Evolutionary conservation across 2,329 filamentous ascomycete genomes (phyloP), one percentile per base, ranked within the genome.

Genomic region (Aspergillus versicolor): DNA sequence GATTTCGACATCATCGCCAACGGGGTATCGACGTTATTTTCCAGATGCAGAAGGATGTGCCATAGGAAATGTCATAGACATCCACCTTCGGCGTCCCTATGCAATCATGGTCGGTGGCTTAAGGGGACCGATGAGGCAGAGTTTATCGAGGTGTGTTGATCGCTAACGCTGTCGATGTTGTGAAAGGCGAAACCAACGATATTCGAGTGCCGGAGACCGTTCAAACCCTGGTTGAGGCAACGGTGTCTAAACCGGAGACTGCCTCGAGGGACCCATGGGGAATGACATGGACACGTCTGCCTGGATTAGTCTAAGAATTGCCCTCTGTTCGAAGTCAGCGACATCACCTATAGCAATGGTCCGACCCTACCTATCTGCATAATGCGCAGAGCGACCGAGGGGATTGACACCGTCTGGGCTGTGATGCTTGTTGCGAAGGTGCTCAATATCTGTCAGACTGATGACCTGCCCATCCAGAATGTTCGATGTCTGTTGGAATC

Each of bases 191-290:
- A 17, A 79, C 75, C 0, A 83, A 79, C 56, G 70, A 77, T 22
- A 63, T 83, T 0, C 63, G 71, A 2, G 80, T 83, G 1, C 81
- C 81, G 0, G 80, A 81, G 0, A 81, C 75, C 54, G 63, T 70
- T 0, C 81, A 84, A 61, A 82, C 83, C 49, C 75, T 83, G 0
- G 67, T 83, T 2, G 81, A 83, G 55, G 81, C 81, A 2, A 77
- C 73, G 0, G 60, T 79, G 12, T 83, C 79, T 0, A 68, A 77
- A 5, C 73, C 74, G 0, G 75, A 82, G 47, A 77, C 63, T 0
- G 77, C 57, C 0, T 63, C 64, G 81, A 83, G 53, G 81, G 80
- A 0, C 81, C 81, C 0, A 82, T 82, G 64, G 79, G 0, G 81
- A 81, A 51, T 74, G 74, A 65, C 73, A 76, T 17, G 77, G 77